Base-by-base conservation (phyloP, 2,329 filamentous ascomycete genomes). In the Hawksworthiomyces lignivorus region DNA sequence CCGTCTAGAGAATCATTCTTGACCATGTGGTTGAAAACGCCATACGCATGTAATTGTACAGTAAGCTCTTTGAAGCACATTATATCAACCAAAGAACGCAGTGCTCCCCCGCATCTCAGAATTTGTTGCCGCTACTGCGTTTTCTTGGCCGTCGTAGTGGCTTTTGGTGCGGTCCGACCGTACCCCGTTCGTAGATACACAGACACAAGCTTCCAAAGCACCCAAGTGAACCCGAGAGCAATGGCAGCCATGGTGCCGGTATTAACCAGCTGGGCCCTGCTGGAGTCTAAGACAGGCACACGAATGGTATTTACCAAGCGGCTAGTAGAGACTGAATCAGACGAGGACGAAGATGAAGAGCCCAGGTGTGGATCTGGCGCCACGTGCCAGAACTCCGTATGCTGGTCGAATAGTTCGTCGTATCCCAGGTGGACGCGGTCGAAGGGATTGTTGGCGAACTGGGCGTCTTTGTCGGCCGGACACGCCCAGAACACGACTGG, bases 401-500 rank as follows among this genome's bases (percentile, higher is more conserved):
- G 72, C 1, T 77, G 72, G 2, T 75, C 77, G 58, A 96, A 96
- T 8, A 94, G 62, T 0, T 73, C 76, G 50, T 96, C 90, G 59
- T 89, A 96, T 1, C 88, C 89, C n/a, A 96, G 54, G 55, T 87
- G 77, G n/a, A 72, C 67, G 6, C 86, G 71, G 59, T 96, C 89
- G 60, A 97, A 97, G 0, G 90, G 90, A 54, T 84, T 95, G 5
- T 72, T 74, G 0, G 74, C 62, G 62, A 90, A 85, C 53, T 85
- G 82, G 1, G 71, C 72, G 1, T 74, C 77, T 39, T 77, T 72
- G 9, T 77, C 73, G 0, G 81, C 75, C 7, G 75, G 70, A 56
- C 90, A 97, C 1, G 88, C 87, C 89, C 89, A 96, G 67, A 96
- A 96, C 0, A 96, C 75, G 0, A 77, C 75, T 0, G 90, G 90